phyloP scores from a whole-genome alignment of 2,329 filamentous ascomycete genomes.

The Xylariaceae sp. region DNA sequence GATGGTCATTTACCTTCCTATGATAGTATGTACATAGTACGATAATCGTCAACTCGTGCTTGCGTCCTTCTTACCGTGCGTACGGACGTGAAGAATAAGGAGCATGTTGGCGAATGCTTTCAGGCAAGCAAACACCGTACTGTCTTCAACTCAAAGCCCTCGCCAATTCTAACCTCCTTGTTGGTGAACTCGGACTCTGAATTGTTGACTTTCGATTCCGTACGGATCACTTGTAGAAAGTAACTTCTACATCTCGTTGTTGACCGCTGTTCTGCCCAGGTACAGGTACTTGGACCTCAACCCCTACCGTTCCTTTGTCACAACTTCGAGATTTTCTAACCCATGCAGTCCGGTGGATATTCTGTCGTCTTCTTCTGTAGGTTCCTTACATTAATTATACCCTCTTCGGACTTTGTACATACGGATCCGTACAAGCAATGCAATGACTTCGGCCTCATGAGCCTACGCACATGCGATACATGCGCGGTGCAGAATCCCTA shows the following conservation, averaged over 20 bases:
- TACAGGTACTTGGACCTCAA: conserved; percentile 2
- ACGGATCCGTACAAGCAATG: background rate
- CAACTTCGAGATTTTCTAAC: background rate
- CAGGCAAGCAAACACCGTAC: background rate
- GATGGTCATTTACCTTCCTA: too few relatives aligned
- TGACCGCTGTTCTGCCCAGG: conserved; percentile 16
- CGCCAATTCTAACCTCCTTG: conserved; percentile 8
- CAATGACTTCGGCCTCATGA: background rate
- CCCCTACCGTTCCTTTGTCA: background rate
- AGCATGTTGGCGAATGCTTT: conserved; percentile 3
- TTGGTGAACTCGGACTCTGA: background rate
- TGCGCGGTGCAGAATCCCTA: background rate
- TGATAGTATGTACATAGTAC: too few relatives aligned
- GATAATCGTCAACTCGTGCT: too few relatives aligned
- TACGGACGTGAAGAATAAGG: background rate
- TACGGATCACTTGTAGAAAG: too few relatives aligned
- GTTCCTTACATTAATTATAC: background rate
- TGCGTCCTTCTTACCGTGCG: background rate
- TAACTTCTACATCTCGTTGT: background rate
- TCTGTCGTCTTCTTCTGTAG: background rate
- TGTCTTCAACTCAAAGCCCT: background rate
- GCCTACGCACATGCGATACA: background rate
- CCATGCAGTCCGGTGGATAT: background rate
- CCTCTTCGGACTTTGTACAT: background rate
- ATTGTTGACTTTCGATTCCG: too few relatives aligned